Conservation (phyloP, 2,329 filamentous ascomycete species). For the Furcasterigmium sp. region DNA sequence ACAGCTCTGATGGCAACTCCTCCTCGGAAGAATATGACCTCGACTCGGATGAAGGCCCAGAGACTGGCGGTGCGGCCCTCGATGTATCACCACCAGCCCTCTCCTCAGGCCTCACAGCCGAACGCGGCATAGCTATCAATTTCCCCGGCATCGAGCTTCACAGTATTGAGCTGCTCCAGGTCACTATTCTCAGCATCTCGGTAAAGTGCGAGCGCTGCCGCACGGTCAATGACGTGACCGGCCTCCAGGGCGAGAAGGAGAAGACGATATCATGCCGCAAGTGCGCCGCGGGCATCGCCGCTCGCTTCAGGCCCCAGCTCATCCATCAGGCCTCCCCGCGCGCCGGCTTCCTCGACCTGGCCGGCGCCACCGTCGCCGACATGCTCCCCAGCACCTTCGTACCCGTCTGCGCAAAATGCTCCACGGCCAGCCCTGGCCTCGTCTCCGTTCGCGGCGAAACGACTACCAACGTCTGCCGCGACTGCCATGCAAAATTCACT, state of each 20-base stretch:
- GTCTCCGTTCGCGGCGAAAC: slow-evolving; percentile 70
- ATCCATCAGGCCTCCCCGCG: slow-evolving; percentile 69
- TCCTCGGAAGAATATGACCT: slow-evolving; percentile 38
- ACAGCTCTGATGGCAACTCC: slow-evolving; percentile 36
- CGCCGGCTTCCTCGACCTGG: slow-evolving; percentile 73
- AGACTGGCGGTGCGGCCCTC: slow-evolving; percentile 36
- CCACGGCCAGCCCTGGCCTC: slow-evolving; percentile 62
- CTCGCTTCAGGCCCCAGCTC: slow-evolving; percentile 60
- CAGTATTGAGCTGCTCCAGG: slow-evolving; percentile 69
- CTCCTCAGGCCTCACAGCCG: slow-evolving; percentile 35
- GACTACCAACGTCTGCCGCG: slow-evolving; percentile 68
- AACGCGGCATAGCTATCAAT: slow-evolving; percentile 70
- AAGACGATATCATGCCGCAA: slow-evolving; percentile 53
- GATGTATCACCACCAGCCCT: slow-evolving; percentile 22
- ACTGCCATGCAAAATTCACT: slow-evolving; percentile 75
- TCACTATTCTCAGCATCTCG: slow-evolving; percentile 61
- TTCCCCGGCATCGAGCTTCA: slow-evolving; percentile 75
- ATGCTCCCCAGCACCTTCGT: slow-evolving; percentile 75
- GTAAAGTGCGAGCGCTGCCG: slow-evolving; percentile 79
- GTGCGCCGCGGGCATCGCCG: slow-evolving; percentile 46
- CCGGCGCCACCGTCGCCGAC: slow-evolving; percentile 69
- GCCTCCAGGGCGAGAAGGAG: slow-evolving; percentile 51
- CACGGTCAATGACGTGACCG: slow-evolving; percentile 63
- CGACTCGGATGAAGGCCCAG: slow-evolving; percentile 35
- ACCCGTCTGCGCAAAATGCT: slow-evolving; percentile 74